These are phyloP conservation scores for Davidsoniella australis DNA, from an alignment of 2,329 filamentous ascomycete genomes.

Conservation along the genomic window DNA sequence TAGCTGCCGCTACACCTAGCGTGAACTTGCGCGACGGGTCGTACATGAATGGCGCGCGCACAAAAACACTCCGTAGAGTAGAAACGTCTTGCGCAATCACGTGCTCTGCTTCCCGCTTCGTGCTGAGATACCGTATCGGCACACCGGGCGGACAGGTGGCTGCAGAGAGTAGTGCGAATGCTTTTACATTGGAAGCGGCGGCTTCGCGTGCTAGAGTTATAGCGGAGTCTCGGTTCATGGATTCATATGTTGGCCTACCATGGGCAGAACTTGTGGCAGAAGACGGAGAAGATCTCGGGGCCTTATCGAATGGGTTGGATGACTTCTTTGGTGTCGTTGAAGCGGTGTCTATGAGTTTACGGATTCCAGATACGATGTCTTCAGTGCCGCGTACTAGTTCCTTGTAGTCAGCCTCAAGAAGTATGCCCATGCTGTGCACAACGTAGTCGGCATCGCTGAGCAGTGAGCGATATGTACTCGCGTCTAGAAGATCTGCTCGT, in stretches of 20 bases:
- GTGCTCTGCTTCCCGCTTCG: conserved; percentile 79
- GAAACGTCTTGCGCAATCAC: conserved; percentile 58
- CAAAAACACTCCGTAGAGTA: conserved; percentile 59
- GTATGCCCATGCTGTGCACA: conserved; percentile 87
- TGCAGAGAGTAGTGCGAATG: conserved; percentile 80
- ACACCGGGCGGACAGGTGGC: conserved; percentile 72
- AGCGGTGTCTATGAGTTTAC: conserved; percentile 50
- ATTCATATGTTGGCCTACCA: conserved; percentile 64
- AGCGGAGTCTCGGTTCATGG: conserved; percentile 88
- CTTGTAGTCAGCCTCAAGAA: conserved; percentile 97
- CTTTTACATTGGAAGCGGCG: conserved; percentile 40
- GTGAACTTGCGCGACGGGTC: conserved; percentile 70
- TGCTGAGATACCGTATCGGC: conserved; percentile 70
- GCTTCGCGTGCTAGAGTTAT: conserved; percentile 69
- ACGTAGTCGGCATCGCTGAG: conserved; percentile 68
- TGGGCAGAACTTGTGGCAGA: neutral
- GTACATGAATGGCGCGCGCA: conserved; percentile 78
- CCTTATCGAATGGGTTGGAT: conserved; percentile 47
- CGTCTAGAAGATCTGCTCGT: conserved; percentile 71
- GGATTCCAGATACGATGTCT: conserved; percentile 60
- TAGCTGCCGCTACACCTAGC: conserved; percentile 64
- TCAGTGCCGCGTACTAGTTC: conserved; percentile 71
- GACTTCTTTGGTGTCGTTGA: conserved; percentile 21
- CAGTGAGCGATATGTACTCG: conserved; percentile 59
- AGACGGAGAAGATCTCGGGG: neutral